Conservation (phyloP, 2,329 filamentous ascomycete species). For the Cladophialophora immunda region DNA sequence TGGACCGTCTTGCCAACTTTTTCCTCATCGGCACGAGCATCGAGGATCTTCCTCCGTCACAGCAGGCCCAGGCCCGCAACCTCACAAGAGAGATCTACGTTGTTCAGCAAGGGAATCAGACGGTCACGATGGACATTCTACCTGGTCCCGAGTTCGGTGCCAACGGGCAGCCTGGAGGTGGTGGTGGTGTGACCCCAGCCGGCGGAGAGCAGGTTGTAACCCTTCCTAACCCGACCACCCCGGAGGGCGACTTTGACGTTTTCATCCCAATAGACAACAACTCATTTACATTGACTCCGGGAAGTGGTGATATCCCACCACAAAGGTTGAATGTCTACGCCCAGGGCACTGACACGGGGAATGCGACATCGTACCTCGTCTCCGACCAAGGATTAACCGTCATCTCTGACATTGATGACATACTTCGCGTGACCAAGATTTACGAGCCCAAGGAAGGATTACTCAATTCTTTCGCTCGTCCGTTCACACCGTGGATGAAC, state of each 20-base stretch:
- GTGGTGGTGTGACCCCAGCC: conserved; percentile 60
- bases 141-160: conserved; percentile 66
- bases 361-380: conserved; percentile 79
- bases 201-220: conserved; percentile 71
- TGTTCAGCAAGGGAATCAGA: conserved; percentile 73
- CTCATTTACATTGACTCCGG: conserved; percentile 65
- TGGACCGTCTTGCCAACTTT: conserved; percentile 74
- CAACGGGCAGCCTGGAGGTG: conserved; percentile 57
- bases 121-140: conserved; percentile 70
- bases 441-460: conserved; percentile 78
- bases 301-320: conserved; percentile 70
- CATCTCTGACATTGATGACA: conserved; percentile 81
- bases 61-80: conserved; percentile 76
- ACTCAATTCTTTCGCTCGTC: conserved; percentile 76
- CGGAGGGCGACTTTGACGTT: conserved; percentile 75
- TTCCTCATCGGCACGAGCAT: conserved; percentile 74
- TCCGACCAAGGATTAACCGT: conserved; percentile 75
- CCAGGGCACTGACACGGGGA: conserved; percentile 71
- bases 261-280: conserved; percentile 71
- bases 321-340: conserved; percentile 75
- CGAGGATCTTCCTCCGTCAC: conserved; percentile 63
- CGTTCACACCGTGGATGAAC: conserved; percentile 77
- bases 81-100: conserved; percentile 77
- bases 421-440: conserved; percentile 81
- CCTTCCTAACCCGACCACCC: conserved; percentile 72